phyloP scores from a whole-genome alignment of 805 yeast genomes.

The Saccharomyces cerevisiae region DNA sequence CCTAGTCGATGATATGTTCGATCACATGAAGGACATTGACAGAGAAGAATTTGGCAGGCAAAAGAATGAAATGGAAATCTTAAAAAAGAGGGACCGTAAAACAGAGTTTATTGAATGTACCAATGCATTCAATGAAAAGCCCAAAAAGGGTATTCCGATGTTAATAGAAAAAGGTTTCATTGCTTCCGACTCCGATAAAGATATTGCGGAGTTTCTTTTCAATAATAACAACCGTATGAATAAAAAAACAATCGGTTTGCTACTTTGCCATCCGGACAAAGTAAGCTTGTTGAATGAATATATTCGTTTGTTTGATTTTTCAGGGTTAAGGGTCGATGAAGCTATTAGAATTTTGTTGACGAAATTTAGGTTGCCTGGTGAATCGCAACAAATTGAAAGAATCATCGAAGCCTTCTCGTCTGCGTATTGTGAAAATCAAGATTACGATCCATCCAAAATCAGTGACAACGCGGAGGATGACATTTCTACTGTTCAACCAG shows the following conservation, averaged over 20 bases:
- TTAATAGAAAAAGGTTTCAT: conserved; percentile 63
- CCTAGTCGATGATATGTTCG: conserved; percentile 55
- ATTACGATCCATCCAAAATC: conserved; percentile 21
- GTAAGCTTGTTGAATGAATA: conserved; percentile 52
- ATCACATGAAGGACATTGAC: conserved; percentile 29
- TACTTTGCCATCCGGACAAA: conserved; percentile 68
- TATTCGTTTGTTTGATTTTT: conserved; percentile 64
- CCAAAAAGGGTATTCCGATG: conserved; percentile 62
- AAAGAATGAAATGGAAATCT: conserved; percentile 15
- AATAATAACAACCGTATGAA: conserved; percentile 75
- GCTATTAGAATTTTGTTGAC: conserved; percentile 77
- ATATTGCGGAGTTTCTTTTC: conserved; percentile 68
- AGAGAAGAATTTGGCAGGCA: conserved; percentile 20
- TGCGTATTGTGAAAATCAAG: conserved; percentile 63
- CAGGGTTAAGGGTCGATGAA: conserved; percentile 79
- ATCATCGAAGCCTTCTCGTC: conserved; percentile 80
- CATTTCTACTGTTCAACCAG: conserved; percentile 53
- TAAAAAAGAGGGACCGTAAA: conserved; percentile 41
- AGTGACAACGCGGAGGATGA: conserved; percentile 11
- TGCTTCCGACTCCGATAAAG: conserved; percentile 41
- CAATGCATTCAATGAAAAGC: conserved; percentile 65
- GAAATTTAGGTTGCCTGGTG: conserved; percentile 90
- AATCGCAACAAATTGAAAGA: conserved; percentile 92
- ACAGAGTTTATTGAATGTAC: conserved; percentile 72
- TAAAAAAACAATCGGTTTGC: conserved; percentile 82